Evolutionary conservation across 805 yeast genomes (phyloP).

Genomic region (Schwanniomyces pseudopolymorphus): DNA sequence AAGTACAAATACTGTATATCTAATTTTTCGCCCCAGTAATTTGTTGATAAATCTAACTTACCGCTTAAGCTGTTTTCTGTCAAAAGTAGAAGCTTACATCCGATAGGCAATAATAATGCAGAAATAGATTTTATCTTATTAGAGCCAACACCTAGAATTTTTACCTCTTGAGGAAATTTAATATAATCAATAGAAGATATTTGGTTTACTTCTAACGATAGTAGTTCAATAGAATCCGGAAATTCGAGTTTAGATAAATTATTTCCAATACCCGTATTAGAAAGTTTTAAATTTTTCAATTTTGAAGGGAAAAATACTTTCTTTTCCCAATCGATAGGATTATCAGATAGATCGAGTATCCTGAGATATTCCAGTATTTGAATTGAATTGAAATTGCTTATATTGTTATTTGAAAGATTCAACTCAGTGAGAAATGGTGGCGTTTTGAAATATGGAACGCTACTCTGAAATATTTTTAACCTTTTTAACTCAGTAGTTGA

Average conservation of each 20-base stretch:
- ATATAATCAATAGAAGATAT: slow-evolving; percentile 13
- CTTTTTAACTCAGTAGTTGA: background rate
- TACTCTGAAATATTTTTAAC: background rate
- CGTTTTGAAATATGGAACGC: background rate
- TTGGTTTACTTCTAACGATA: slow-evolving; percentile 19
- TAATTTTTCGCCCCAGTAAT: slow-evolving; percentile 10
- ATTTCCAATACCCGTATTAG: slow-evolving; percentile 14
- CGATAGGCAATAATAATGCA: slow-evolving; percentile 11
- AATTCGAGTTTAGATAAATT: slow-evolving; percentile 10
- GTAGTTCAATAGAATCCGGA: slow-evolving; percentile 12
- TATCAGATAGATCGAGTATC: slow-evolving; percentile 14
- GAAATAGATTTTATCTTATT: slow-evolving; percentile 10
- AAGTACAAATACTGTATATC: slow-evolving; percentile 13
- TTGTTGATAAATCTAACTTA: slow-evolving; percentile 11
- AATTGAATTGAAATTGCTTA: slow-evolving; percentile 1
- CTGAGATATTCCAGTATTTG: slow-evolving; percentile 8
- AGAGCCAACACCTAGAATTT: slow-evolving; percentile 16
- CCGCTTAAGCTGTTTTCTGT: slow-evolving; percentile 17
- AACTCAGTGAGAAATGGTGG: slow-evolving; percentile 1
- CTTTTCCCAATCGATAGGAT: slow-evolving; percentile 16
- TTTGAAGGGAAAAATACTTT: slow-evolving; percentile 11
- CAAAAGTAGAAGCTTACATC: slow-evolving; percentile 12
- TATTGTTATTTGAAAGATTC: slow-evolving; percentile 9
- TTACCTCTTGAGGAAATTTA: slow-evolving; percentile 12
- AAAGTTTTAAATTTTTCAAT: slow-evolving; percentile 11